Percentiles rank a stretch among this genome's conserved stretches.
Conservation (phyloP, 2,329 filamentous ascomycete genomes). For the Talaromyces funiculosus region DNA sequence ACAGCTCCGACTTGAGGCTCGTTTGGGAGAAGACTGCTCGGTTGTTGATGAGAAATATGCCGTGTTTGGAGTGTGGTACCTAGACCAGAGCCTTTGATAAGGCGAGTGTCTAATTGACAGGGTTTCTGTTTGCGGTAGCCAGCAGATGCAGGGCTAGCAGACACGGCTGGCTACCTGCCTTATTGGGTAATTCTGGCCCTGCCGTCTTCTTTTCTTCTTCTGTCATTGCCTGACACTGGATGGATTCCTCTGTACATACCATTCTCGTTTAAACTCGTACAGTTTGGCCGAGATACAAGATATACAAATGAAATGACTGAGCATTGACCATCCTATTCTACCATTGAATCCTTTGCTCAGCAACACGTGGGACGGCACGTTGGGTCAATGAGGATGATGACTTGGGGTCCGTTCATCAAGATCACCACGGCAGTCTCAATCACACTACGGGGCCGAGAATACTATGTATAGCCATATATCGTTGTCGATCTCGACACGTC, state of each 20-base stretch:
- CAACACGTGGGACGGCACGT: not conserved
- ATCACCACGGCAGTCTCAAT: not conserved
- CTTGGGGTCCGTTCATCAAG: not conserved
- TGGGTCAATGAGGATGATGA: not conserved
- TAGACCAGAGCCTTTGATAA: no score
- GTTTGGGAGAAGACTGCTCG: not conserved
- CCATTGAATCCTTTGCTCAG: not conserved
- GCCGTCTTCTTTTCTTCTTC: not conserved
- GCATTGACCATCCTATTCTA: not conserved
- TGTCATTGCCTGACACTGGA: not conserved
- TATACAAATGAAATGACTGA: not conserved
- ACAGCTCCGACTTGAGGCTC: not conserved
- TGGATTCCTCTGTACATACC: not conserved
- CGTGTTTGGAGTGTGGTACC: not conserved
- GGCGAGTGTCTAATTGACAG: not conserved
- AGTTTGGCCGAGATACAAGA: not conserved
- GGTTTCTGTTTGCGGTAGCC: not conserved
- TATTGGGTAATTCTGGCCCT: not conserved
- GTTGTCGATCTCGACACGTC: not conserved
- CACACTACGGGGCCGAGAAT: not conserved
- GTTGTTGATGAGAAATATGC: not conserved
- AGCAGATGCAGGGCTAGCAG: not conserved
- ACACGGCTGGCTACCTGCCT: not conserved
- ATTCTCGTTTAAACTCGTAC: not conserved
- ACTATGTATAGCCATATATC: not conserved